Base-by-base conservation (phyloP, 2,329 filamentous ascomycete genomes). In the Zasmidium angulare region DNA sequence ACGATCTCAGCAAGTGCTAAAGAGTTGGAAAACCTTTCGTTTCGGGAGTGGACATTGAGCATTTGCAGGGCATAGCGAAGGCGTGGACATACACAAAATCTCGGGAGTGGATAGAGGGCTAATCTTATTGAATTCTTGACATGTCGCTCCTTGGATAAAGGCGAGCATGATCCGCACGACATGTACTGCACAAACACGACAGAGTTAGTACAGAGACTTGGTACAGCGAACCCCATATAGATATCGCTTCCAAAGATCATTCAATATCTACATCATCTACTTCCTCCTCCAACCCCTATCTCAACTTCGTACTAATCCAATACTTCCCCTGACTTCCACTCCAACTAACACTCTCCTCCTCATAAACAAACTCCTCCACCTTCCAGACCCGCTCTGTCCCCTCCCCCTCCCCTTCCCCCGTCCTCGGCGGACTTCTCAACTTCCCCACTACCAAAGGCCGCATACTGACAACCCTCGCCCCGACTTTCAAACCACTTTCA, bases 401-500 rank as follows among this genome's bases (percentile, higher is more conserved):
- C 87, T 67, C 87, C 88, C 71, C 90, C 88, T 63, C 86, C 86
- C 54, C 21, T 20, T n/a, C n/a, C n/a, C n/a, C n/a, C n/a, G n/a
- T n/a, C n/a, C n/a, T 24, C 40, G 31, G 23, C 20, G 31, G 46
- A 36, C 47, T 87, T 88, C 72, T 91, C 88, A 65, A 87, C 86
- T 53, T 89, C 85, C 53, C 89, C 86, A n/a, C 92, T 14, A 92
- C 90, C 71, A 97, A 96, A 1, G 88, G 90, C 76, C 93, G 93
- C 59, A 97, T 82, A 53, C 91, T 96, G 36, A 97, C 87, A 57
- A 98, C 89, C 74, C 88, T 89, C 75, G 90, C 92, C 1, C 93
- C 93, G 54, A 89, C 83, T 76, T 96, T 97, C 64, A 96, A 80
- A 71, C 97, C 92, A 60, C 96, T 20, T 17, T 24, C 78, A 69